phyloP scores from a whole-genome alignment of 352 stramenopile genomes.

The Phytophthora crassamura region DNA sequence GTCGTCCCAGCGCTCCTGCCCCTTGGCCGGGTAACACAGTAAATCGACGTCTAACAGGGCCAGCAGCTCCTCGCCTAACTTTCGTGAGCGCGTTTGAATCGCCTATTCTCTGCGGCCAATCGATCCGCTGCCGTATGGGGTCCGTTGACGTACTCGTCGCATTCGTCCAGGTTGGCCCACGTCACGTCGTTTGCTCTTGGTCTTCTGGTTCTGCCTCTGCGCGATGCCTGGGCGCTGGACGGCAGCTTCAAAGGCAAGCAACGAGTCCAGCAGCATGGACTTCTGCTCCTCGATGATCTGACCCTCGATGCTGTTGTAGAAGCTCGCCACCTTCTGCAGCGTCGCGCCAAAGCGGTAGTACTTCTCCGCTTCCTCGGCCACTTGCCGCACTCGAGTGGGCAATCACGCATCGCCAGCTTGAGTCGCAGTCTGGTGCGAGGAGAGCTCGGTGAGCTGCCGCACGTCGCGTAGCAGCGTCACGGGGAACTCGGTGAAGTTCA shows the following conservation, averaged over 20 bases:
- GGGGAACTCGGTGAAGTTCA: too few relatives aligned
- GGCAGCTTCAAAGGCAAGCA: slow-evolving; percentile 92
- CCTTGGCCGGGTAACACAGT: slow-evolving; percentile 81
- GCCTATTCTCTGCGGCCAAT: slow-evolving; percentile 92
- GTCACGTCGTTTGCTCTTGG: slow-evolving; percentile 79
- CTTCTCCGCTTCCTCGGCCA: slow-evolving; percentile 90
- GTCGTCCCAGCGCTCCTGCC: slow-evolving; percentile 89
- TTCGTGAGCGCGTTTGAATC: slow-evolving; percentile 91
- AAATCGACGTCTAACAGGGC: slow-evolving; percentile 92
- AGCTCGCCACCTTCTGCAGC: slow-evolving; percentile 96
- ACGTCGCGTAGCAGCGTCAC: too few relatives aligned
- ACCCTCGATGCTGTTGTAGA: slow-evolving; percentile 96
- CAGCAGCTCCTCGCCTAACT: slow-evolving; percentile 79
- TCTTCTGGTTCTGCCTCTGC: slow-evolving; percentile 46
- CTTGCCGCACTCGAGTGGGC: slow-evolving; percentile 64
- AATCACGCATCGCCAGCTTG: slow-evolving; percentile 66
- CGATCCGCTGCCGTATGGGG: slow-evolving; percentile 91
- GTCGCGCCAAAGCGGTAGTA: slow-evolving; percentile 95
- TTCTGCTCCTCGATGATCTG: slow-evolving; percentile 96
- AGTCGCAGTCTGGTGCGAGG: slow-evolving; percentile 43
- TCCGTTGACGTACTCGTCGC: slow-evolving; percentile 92
- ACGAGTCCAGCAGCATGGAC: slow-evolving; percentile 93
- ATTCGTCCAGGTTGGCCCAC: slow-evolving; percentile 93
- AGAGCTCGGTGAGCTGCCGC: slow-evolving; percentile 93
- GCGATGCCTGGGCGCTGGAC: too few relatives aligned